Evolutionary conservation across 148 eudicot species (phyloP).

Genomic region (Rhododendron henanense): DNA sequence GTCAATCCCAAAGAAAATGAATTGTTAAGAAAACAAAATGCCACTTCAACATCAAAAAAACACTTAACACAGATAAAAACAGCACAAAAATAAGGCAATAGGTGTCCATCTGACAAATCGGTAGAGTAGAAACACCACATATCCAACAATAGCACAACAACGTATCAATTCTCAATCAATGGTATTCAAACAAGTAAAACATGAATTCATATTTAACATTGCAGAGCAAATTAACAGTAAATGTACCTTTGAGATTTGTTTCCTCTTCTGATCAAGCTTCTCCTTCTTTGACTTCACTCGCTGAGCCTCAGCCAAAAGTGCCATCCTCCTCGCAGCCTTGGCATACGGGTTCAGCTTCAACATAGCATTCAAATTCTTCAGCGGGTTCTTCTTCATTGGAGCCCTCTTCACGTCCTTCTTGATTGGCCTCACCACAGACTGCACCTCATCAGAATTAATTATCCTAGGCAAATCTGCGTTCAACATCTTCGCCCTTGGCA

Average conservation of each 20-base stretch:
- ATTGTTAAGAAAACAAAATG: background rate
- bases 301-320: slow-evolving; percentile 75
- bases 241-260: slow-evolving; percentile 52
- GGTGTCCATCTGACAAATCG: background rate
- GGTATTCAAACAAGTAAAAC: background rate
- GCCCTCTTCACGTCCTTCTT: slow-evolving; percentile 78
- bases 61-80: background rate
- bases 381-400: slow-evolving; percentile 78
- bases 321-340: slow-evolving; percentile 75
- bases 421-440: slow-evolving; percentile 71
- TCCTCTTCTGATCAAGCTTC: slow-evolving; percentile 76
- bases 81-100: background rate
- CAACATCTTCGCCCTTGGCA: slow-evolving; percentile 77
- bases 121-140: background rate
- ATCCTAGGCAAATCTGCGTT: slow-evolving; percentile 85
- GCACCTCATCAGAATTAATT: slow-evolving; percentile 81
- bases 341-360: slow-evolving; percentile 84
- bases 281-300: slow-evolving; percentile 60
- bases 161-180: background rate
- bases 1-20: background rate
- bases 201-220: background rate
- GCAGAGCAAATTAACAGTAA: background rate
- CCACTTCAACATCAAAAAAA: background rate
- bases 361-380: slow-evolving; percentile 76
- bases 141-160: too few species aligned